A percentile compares a stretch with the other conserved stretches of the same genome.
Evolutionary conservation across 1,284 basidiomycete genomes (phyloP).

Genomic region (Moniliophthora roreri): DNA sequence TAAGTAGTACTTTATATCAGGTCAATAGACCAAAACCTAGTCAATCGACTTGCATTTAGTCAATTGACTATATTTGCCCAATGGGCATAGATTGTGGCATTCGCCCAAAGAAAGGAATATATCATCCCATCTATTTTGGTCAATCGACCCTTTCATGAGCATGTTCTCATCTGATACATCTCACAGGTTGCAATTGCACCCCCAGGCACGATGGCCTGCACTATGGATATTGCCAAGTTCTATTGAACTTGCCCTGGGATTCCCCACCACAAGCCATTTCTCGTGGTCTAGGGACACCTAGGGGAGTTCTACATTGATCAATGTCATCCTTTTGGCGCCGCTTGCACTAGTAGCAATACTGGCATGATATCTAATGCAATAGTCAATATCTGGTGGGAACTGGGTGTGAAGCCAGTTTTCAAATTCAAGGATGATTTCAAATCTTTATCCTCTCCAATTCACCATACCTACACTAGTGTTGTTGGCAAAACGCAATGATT

Average conservation of each 20-base stretch:
- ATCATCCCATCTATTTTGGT: background rate
- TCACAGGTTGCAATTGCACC: conserved; percentile 24
- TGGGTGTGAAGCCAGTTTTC: no score
- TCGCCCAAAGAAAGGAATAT: no score
- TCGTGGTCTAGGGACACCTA: conserved; percentile 20
- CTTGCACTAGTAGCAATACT: conserved; percentile 27
- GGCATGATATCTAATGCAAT: conserved; percentile 30
- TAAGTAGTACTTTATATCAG: conserved; percentile 17
- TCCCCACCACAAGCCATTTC: conserved; percentile 22
- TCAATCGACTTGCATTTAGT: background rate
- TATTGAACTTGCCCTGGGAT: conserved; percentile 23
- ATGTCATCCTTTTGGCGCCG: conserved; percentile 24
- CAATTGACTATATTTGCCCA: background rate
- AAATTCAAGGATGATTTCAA: no score
- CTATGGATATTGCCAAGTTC: conserved; percentile 25
- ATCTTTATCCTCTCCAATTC: no score
- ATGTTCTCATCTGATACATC: background rate
- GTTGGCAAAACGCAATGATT: no score
- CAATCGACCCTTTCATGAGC: background rate
- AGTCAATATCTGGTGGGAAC: no score
- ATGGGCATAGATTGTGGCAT: background rate
- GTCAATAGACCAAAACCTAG: no score
- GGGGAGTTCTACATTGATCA: conserved; percentile 28
- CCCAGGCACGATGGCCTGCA: conserved; percentile 25
- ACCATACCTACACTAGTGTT: no score